These are phyloP conservation scores for Dothiorella sarmentorum DNA, from an alignment of 2,329 filamentous ascomycete species.

Conservation along the genomic window DNA sequence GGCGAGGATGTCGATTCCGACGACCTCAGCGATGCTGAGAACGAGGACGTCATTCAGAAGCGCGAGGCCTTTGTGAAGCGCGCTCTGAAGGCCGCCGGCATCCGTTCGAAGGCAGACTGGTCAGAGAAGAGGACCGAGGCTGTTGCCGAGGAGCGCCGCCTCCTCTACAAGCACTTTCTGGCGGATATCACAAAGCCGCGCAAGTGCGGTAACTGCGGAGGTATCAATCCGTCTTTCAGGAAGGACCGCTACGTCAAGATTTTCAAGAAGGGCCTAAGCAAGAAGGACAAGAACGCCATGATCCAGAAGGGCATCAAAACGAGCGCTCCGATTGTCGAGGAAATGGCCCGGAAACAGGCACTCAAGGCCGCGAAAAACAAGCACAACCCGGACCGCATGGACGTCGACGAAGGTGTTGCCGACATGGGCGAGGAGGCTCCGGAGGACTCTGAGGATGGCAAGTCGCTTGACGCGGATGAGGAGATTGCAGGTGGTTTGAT, in stretches of 20 bases:
- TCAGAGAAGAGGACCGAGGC: constrained; percentile 74
- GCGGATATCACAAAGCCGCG: constrained; percentile 66
- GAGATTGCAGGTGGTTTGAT: constrained; percentile 29
- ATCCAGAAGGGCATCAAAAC: constrained; percentile 63
- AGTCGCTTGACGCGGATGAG: constrained; percentile 41
- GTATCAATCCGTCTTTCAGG: constrained; percentile 76
- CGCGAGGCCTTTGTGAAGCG: constrained; percentile 68
- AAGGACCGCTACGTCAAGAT: constrained; percentile 93
- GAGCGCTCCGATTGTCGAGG: constrained; percentile 59
- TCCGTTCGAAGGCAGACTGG: constrained; percentile 42
- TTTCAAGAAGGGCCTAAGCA: constrained; percentile 74
- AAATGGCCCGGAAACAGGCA: not conserved
- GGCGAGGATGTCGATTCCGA: constrained; percentile 54
- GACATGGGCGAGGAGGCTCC: constrained; percentile 49
- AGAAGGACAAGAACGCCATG: constrained; percentile 77
- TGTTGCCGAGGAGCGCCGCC: constrained; percentile 70
- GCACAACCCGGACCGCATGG: constrained; percentile 45
- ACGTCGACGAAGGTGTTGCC: constrained; percentile 67
- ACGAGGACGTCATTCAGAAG: constrained; percentile 54
- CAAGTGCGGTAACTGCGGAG: constrained; percentile 65
- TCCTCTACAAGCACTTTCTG: constrained; percentile 77
- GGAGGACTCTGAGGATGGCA: constrained; percentile 29
- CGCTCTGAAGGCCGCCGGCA: constrained; percentile 61
- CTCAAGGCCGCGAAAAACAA: constrained; percentile 39
- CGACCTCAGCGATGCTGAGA: constrained; percentile 56